These are phyloP conservation scores for Diaporthe sp. DNA, from an alignment of 2,329 filamentous ascomycete genomes.

Conservation along the genomic window DNA sequence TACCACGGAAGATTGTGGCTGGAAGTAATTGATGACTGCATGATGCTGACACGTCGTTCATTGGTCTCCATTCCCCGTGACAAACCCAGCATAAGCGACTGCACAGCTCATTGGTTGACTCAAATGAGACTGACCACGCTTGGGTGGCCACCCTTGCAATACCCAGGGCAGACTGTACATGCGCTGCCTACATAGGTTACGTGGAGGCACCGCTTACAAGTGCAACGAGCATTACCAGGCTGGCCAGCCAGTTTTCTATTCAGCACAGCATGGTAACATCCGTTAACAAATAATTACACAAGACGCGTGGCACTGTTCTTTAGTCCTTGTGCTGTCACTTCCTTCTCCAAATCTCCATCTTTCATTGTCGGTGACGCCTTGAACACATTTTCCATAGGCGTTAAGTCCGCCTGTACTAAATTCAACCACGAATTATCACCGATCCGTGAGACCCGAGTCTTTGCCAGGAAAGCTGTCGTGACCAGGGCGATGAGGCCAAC, in stretches of 20 bases:
- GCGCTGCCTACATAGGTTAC: too few relatives aligned
- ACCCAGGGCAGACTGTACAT: too few relatives aligned
- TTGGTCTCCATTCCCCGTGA: neutral
- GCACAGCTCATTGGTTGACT: neutral
- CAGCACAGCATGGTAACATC: too few relatives aligned
- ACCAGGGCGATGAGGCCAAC: neutral
- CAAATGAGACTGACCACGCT: neutral
- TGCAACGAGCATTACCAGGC: too few relatives aligned
- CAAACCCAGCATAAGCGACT: neutral
- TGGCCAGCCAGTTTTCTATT: too few relatives aligned
- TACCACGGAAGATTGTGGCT: neutral
- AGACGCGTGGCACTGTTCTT: neutral
- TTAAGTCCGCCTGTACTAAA: neutral
- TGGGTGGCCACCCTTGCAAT: too few relatives aligned
- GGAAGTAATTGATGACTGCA: neutral
- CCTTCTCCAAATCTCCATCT: neutral
- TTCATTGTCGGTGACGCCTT: neutral
- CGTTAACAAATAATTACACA: neutral
- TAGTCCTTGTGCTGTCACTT: neutral
- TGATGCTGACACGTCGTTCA: neutral
- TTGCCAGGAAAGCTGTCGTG: neutral
- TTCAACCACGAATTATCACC: neutral
- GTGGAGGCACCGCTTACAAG: too few relatives aligned
- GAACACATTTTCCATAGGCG: neutral
- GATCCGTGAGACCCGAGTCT: neutral